Base-by-base conservation (phyloP, 148 eudicot genomes). In the Dysphania ambrosioides region DNA sequence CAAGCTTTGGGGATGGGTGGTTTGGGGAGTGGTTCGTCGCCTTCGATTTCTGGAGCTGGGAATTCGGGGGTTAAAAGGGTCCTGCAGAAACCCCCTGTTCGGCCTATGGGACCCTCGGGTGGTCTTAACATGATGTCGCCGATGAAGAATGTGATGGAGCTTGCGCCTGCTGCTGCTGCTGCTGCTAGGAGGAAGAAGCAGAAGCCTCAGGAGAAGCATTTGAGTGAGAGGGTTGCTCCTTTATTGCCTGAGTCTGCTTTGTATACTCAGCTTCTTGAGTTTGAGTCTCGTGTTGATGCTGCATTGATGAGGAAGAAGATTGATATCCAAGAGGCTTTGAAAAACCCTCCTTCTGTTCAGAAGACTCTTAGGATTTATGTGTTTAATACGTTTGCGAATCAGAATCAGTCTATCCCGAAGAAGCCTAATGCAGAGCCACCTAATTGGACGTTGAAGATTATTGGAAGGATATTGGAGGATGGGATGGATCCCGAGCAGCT, bases 221-320 rank as follows among this genome's bases (percentile, higher is more conserved):
- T 90, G 53, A 91, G 86, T 40, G 97, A 88, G 57, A 79, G 78
- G 69, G 88, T 91, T 12, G 97, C 98, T 21, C 89, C 93, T 7
- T 85, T 90, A 80, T 85, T 94, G 79, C 98, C 98, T 0, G 96
- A 91, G 78, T 94, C 98, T 64, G 91, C 89, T 82, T 83, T 94
- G 64, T 94, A 94, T 78, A 94, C 97, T 24, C 93, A 91, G 77
- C 96, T 94, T 60, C 97, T 91, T 49, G 98, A 94, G 82, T 94
- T 94, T 79, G 98, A 94, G 85, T 85, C 90, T 68, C 91, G 96
- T 23, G 90, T 94, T 53, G 98, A 94, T 82, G 87, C 98, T 78
- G 93, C 97, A 68, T 61, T 94, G 72, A 68, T 79, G 8, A 87
- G 96, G 81, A 94, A 94, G 85, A 94, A 90, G 80, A 82, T 90